phyloP scores from a whole-genome alignment of 495 filamentous ascomycete species.

The Podospora fimiseda region DNA sequence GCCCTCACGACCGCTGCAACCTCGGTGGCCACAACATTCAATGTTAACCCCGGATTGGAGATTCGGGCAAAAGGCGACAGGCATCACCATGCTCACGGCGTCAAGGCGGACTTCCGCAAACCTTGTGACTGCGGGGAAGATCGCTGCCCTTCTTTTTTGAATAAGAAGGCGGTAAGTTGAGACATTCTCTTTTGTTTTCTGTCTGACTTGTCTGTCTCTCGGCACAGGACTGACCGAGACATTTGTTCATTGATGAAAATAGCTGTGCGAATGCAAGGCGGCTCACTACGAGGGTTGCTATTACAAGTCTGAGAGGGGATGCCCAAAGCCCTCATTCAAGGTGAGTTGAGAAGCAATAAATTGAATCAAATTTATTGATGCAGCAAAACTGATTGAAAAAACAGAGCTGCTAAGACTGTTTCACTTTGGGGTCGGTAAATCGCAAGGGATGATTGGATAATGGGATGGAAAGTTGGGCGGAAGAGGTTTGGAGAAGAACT shows the following conservation, averaged over 20 bases:
- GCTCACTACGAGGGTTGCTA: constrained; percentile 12
- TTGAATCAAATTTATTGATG: too few relatives aligned
- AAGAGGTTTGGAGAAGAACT: too few relatives aligned
- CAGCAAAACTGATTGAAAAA: too few relatives aligned
- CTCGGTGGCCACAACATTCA: neutral
- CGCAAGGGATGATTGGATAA: too few relatives aligned
- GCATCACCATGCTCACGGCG: neutral
- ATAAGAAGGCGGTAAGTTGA: neutral
- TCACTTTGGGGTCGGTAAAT: too few relatives aligned
- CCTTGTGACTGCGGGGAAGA: neutral
- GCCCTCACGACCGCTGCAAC: neutral
- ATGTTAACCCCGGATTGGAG: neutral
- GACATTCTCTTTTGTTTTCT: neutral
- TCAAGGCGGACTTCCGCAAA: neutral
- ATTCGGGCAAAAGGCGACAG: neutral
- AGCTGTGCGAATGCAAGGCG: constrained; percentile 16
- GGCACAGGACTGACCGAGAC: neutral
- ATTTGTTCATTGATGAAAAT: neutral
- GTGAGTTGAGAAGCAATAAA: constrained; percentile 6
- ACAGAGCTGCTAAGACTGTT: too few relatives aligned
- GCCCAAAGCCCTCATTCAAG: constrained; percentile 10
- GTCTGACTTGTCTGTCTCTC: neutral
- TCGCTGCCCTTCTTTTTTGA: neutral
- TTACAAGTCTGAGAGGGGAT: constrained; percentile 13
- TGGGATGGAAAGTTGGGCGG: too few relatives aligned